These are phyloP conservation scores for Ramularia endophylla DNA, from an alignment of 2,329 filamentous ascomycete species.

Conservation along the genomic window DNA sequence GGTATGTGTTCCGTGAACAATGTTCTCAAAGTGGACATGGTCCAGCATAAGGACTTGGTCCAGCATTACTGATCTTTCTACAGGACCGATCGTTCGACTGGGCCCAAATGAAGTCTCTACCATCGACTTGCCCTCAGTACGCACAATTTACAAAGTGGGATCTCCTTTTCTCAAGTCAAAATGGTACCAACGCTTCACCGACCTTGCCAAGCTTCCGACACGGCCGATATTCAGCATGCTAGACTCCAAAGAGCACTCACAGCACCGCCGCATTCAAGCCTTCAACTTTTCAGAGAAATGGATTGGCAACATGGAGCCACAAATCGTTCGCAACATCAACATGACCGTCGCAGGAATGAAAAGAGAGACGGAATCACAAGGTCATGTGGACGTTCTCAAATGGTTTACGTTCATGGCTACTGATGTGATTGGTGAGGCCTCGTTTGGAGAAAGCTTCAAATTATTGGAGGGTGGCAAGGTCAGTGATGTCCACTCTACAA, in stretches of 20 bases:
- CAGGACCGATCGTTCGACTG: too few relatives aligned
- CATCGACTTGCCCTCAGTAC: too few relatives aligned
- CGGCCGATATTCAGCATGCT: background rate
- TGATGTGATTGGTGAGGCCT: slow-evolving; percentile 2
- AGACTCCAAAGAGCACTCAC: background rate
- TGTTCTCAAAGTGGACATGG: too few relatives aligned
- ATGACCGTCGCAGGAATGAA: background rate
- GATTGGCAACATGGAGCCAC: background rate
- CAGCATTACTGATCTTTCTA: too few relatives aligned
- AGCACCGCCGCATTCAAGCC: background rate
- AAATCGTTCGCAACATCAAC: slow-evolving; percentile 1
- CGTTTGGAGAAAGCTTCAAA: slow-evolving; percentile 5
- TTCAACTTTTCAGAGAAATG: background rate
- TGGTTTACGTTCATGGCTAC: slow-evolving; percentile 9
- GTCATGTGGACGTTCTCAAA: slow-evolving; percentile 4
- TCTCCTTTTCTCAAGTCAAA: background rate
- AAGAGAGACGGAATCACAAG: slow-evolving; percentile 1
- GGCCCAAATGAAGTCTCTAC: too few relatives aligned
- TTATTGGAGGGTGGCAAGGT: slow-evolving; percentile 6
- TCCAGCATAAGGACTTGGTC: too few relatives aligned
- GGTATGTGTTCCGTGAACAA: too few relatives aligned
- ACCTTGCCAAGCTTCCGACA: background rate
- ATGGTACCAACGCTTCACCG: background rate
- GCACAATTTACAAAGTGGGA: slow-evolving; percentile 8
- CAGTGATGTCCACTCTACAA: too few relatives aligned